Base-by-base conservation (phyloP, 2,329 filamentous ascomycete genomes). In the Monosporascus sp. region DNA sequence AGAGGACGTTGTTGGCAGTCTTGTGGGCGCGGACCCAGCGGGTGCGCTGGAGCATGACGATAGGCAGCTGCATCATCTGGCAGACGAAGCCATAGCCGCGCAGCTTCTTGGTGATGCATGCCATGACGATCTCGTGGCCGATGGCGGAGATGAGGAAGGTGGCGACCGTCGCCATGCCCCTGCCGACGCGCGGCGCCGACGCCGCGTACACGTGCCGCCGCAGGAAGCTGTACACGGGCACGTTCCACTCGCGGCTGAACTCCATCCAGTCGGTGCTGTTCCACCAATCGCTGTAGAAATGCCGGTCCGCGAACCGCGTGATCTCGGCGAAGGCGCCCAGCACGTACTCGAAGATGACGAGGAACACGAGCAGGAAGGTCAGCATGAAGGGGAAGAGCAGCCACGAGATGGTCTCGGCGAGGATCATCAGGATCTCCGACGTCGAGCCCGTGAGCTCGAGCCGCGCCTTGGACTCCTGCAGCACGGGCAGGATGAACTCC, bases 361-460 rank as follows among this genome's bases (percentile, higher is more conserved):
- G 85, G 76, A 99, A 99, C 52, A 97, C 92, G 48, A 97, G 84
- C 5, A 97, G 77, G 69, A 97, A 95, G 4, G 87, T 96, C 56
- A 97, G 80, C 90, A 97, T 97, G 71, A 97, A 99, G 3, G 94
- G 94, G 72, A 97, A 97, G 22, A 99, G 81, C 19, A 99, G 83
- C 78, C 89, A 86, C 53, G 88, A 93, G 66, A 96, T 92, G 16
- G 89, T 91, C 76, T 97, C 94, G 27, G 89, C 84, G 24, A 99
- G 79, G 60, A 97, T 85, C 55, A 99, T 81, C 3, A 84, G 78
- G 52, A 82, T 84, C 58, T 97, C 94, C 2, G 80, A 73, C 27
- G 76, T 67, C 41, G 78, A 69, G 3, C 72, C 65, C 9, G 67
- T 65, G 8, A 67, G 66, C 56, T 79, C 76, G 50, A 87, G 78